Base-by-base conservation (phyloP, 176 grass and related monocot species). In the Thalia dealbata region DNA sequence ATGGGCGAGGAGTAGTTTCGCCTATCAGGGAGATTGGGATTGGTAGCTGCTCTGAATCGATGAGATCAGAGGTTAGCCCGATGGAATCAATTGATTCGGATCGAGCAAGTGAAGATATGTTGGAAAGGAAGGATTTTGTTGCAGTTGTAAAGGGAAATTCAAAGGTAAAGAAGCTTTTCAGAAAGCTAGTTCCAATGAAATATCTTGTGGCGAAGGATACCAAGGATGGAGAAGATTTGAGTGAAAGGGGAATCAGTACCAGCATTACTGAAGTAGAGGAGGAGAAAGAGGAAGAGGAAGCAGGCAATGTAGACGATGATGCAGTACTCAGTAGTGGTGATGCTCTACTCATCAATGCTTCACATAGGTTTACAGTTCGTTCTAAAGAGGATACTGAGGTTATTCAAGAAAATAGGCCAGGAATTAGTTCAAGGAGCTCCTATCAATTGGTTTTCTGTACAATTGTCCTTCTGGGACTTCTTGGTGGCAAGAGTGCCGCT, bases 381-480 rank as follows among this genome's bases (percentile, higher is more conserved):
- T 52, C 61, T 8, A 70, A 70, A 68, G 11, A 30, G 14, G 22
- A 70, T 14, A 28, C 50, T 19, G 72, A 74, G 29, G 51, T 62
- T 71, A 65, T 24, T 29, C 59, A 8, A 66, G 52, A 73, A 55
- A 23, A 41, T 35, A 41, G 32, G 8, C 22, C 6, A 29, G 69
- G 78, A 3, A 68, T 43, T 45, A 38, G 44, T 60, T 73, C n/a
- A 15, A 5, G 46, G 44, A 10, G 58, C 6, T 82, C 86, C 58
- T 84, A 77, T 25, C 3, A 78, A 2, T 23, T 79, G 32, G 76
- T 79, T 28, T 67, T 88, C 14, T 54, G 76, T 10, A 62, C 69
- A 52, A 52, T 92, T 21, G 64, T 88, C 70, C 82, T 97, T 27
- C 69, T 84, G 0, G 95, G 87, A n/a, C 87, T 97, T 21, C 32